These are phyloP conservation scores for Macrolepiota albuminosa DNA, from an alignment of 768 basidiomycete genomes.

Conservation along the genomic window DNA sequence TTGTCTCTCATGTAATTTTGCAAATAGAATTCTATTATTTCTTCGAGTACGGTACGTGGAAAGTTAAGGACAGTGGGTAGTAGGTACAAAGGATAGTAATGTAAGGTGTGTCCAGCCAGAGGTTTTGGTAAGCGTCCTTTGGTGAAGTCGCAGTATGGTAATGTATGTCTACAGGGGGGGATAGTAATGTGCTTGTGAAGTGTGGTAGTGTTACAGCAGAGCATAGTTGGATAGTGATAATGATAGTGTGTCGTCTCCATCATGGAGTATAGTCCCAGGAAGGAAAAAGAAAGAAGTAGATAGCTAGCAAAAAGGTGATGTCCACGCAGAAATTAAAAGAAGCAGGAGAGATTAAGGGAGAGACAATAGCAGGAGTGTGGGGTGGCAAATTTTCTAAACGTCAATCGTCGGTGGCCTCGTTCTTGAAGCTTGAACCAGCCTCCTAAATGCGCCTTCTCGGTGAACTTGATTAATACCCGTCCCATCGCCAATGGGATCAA, in stretches of 20 bases:
- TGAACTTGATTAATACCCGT: conserved; percentile 16
- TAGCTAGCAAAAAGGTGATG: conserved; percentile 19
- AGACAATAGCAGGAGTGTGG: neutral
- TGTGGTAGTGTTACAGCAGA: conserved; percentile 10
- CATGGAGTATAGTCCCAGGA: conserved; percentile 4
- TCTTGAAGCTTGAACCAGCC: conserved; percentile 26
- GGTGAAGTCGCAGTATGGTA: conserved; percentile 4
- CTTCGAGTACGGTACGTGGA: neutral
- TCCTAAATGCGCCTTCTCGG: conserved; percentile 24
- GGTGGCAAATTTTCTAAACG: conserved; percentile 5
- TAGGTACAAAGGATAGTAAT: conserved; percentile 9
- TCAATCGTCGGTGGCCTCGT: conserved; percentile 17
- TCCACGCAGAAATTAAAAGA: conserved; percentile 6
- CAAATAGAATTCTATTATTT: conserved; percentile 6
- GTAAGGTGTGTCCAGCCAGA: conserved; percentile 6
- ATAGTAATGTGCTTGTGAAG: conserved; percentile 5
- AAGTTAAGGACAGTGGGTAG: conserved; percentile 14
- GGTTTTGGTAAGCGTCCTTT: conserved; percentile 3
- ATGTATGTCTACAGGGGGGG: conserved; percentile 3
- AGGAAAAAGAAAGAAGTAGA: conserved; percentile 12
- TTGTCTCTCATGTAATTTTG: neutral
- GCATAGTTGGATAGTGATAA: conserved; percentile 18
- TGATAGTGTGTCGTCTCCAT: conserved; percentile 16
- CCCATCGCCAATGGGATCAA: conserved; percentile 13
- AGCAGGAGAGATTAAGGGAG: conserved; percentile 12